Evolutionary conservation across 176 grass and related monocot genomes (phyloP).

Genomic region (Miscanthus lutarioriparius): DNA sequence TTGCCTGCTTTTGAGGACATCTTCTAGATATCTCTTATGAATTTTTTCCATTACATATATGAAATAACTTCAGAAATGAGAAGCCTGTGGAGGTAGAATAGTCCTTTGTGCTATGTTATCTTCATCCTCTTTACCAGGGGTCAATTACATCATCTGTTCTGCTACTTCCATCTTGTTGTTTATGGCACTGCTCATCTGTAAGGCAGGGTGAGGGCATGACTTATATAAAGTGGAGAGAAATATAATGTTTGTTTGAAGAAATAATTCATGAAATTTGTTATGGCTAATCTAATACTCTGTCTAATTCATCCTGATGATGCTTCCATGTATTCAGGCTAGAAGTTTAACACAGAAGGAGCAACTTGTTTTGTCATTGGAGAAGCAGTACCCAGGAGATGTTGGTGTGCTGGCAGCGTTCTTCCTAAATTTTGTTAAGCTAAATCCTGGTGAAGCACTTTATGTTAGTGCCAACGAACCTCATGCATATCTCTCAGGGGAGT

Average conservation of each 20-base stretch:
- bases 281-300: not conserved
- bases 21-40: constrained; percentile 7
- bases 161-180: not conserved
- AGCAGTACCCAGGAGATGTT: constrained; percentile 83
- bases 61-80: not conserved
- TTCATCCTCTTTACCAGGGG: not conserved
- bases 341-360: constrained; percentile 76
- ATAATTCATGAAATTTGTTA: not conserved
- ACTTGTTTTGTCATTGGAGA: constrained; percentile 69
- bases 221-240: not conserved
- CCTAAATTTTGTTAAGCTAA: constrained; percentile 82
- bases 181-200: not conserved
- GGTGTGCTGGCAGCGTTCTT: constrained; percentile 78
- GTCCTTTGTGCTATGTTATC: not conserved
- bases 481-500: constrained; percentile 88
- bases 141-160: not conserved
- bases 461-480: constrained; percentile 85
- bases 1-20: not conserved
- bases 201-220: not conserved
- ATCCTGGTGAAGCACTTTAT: constrained; percentile 78
- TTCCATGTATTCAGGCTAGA: constrained; percentile 55
- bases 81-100: constrained; percentile 1
- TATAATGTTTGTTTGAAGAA: not conserved
- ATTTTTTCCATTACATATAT: not conserved
- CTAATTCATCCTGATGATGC: not conserved